phyloP scores from a whole-genome alignment of 805 yeast genomes.

The Lipomyces sp. region DNA sequence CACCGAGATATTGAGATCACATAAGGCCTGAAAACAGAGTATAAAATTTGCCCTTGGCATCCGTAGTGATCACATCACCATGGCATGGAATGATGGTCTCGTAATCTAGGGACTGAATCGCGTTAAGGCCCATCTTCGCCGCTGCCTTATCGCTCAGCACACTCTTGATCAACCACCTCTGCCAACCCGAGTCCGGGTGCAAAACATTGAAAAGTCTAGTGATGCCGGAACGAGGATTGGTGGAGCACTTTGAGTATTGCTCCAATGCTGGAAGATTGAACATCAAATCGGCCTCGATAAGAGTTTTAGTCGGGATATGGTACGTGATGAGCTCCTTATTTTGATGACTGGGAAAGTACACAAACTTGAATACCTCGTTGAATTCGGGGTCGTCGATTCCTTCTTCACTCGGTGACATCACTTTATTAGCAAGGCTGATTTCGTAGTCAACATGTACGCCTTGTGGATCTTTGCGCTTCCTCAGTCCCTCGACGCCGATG shows the following conservation, averaged over 20 bases:
- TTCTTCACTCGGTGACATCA: conserved; percentile 17
- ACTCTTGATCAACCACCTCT: conserved; percentile 12
- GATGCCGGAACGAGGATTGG: conserved; percentile 12
- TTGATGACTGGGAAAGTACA: conserved; percentile 60
- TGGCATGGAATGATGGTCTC: conserved; percentile 61
- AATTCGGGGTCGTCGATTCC: conserved; percentile 28
- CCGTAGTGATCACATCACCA: conserved; percentile 58
- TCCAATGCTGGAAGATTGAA: conserved; percentile 60
- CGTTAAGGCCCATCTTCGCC: conserved; percentile 17
- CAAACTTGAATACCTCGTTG: conserved; percentile 51
- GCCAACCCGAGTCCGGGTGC: conserved; percentile 25
- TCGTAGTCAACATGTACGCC: conserved; percentile 34
- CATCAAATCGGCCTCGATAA: conserved; percentile 64
- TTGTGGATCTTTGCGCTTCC: conserved; percentile 23
- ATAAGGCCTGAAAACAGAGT: conserved; percentile 6
- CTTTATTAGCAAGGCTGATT: conserved; percentile 16
- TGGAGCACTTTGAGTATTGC: conserved; percentile 46
- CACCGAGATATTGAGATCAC: background rate
- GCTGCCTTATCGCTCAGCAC: conserved; percentile 15
- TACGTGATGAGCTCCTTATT: conserved; percentile 63
- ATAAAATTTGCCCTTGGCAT: conserved; percentile 42
- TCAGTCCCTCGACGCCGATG: conserved; percentile 56
- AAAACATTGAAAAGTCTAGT: conserved; percentile 23
- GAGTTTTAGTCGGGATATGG: conserved; percentile 54
- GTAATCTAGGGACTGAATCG: conserved; percentile 52